phyloP scores from a whole-genome alignment of 768 basidiomycete species.

The Phaeotremella skinneri region DNA sequence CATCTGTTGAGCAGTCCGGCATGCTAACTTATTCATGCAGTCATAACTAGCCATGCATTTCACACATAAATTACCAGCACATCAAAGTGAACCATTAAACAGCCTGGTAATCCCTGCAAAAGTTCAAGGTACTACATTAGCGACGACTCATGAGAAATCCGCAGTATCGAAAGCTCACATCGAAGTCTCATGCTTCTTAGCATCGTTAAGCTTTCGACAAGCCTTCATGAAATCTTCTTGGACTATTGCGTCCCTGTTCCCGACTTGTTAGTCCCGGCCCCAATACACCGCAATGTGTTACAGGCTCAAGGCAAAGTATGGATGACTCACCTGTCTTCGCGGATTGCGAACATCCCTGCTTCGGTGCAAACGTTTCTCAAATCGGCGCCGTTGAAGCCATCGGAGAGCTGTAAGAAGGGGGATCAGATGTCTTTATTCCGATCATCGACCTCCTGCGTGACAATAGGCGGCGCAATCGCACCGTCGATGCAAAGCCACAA shows the following conservation, averaged over 20 bases:
- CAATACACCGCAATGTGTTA: neutral
- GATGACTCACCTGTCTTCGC: constrained; percentile 76
- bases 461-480: neutral
- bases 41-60: no score
- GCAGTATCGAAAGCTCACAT: constrained; percentile 32
- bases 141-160: neutral
- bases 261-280: no score
- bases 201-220: constrained; percentile 88
- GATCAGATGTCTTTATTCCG: no score
- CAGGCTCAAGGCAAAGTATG: neutral
- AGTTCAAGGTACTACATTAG: neutral
- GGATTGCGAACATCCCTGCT: constrained; percentile 76
- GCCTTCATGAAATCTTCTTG: constrained; percentile 98
- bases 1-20: no score
- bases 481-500: neutral
- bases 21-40: no score
- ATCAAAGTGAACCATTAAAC: no score
- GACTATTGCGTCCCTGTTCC: constrained; percentile 72
- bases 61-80: no score
- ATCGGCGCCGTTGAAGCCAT: constrained; percentile 95
- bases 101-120: neutral
- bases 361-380: constrained; percentile 91
- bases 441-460: no score
- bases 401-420: constrained; percentile 78
- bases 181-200: constrained; percentile 87